These are phyloP conservation scores for Aureobasidium sp. DNA, from an alignment of 2,329 filamentous ascomycete genomes.

Conservation along the genomic window DNA sequence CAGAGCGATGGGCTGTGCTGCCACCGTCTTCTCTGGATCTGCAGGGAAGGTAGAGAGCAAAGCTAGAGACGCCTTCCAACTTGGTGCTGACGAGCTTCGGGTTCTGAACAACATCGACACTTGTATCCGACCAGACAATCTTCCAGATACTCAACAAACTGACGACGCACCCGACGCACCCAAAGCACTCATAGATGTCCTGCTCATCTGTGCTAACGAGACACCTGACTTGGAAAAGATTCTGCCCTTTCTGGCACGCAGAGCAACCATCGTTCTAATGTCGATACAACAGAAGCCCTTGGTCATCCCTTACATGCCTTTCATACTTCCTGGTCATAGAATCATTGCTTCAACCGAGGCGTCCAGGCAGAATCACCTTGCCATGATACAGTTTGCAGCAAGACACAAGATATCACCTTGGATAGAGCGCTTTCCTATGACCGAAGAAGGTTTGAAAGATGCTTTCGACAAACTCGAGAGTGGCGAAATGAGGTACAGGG, in stretches of 20 bases:
- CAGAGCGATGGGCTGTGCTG: slow-evolving; percentile 27
- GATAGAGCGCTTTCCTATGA: slow-evolving; percentile 38
- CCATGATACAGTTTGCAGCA: slow-evolving; percentile 41
- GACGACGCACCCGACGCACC: background rate
- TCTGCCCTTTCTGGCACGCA: slow-evolving; percentile 25
- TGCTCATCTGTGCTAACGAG: slow-evolving; percentile 27
- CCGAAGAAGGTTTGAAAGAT: slow-evolving; percentile 32
- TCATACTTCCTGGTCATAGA: slow-evolving; percentile 28
- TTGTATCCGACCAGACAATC: background rate
- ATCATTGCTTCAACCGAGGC: slow-evolving; percentile 29
- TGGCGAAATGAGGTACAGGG: slow-evolving; percentile 41
- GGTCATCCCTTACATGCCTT: slow-evolving; percentile 28
- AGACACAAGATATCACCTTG: slow-evolving; percentile 38
- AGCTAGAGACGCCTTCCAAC: slow-evolving; percentile 22
- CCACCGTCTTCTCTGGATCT: slow-evolving; percentile 25
- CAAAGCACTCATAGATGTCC: slow-evolving; percentile 21
- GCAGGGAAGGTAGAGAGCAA: slow-evolving; percentile 18
- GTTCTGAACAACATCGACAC: background rate
- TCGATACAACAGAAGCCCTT: slow-evolving; percentile 28
- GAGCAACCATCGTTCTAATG: slow-evolving; percentile 29
- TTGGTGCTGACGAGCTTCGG: slow-evolving; percentile 27
- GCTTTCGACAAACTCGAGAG: slow-evolving; percentile 35
- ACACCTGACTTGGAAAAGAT: slow-evolving; percentile 23
- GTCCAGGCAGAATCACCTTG: slow-evolving; percentile 25
- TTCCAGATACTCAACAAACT: background rate